phyloP scores from a whole-genome alignment of 495 filamentous ascomycete genomes.

The Penicillium verhagenii region DNA sequence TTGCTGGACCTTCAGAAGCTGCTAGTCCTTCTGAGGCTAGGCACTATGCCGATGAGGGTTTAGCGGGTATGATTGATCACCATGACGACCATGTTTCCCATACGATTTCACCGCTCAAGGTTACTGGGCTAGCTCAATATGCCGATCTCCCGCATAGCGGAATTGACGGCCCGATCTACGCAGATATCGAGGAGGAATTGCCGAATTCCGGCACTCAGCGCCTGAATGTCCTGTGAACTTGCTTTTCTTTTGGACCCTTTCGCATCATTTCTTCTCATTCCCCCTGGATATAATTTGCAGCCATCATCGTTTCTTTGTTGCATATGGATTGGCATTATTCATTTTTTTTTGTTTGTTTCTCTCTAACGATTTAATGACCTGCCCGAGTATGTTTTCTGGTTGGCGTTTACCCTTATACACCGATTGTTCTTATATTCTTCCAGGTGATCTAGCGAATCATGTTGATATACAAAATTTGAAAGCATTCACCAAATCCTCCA shows the following conservation, averaged over 20 bases:
- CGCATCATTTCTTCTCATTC: background rate
- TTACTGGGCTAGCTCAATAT: slow-evolving; percentile 2
- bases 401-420: background rate
- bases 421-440: background rate
- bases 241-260: background rate
- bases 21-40: slow-evolving; percentile 28
- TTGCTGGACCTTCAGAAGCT: slow-evolving; percentile 35
- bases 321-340: slow-evolving; percentile 7
- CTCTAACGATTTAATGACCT: slow-evolving; percentile 20
- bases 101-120: slow-evolving; percentile 17
- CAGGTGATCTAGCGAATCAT: background rate
- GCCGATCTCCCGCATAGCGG: slow-evolving; percentile 23
- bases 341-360: background rate
- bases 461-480: background rate
- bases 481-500: background rate
- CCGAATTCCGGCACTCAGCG: slow-evolving; percentile 10
- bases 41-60: slow-evolving; percentile 17
- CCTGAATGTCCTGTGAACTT: slow-evolving; percentile 16
- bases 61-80: slow-evolving; percentile 8
- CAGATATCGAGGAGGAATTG: slow-evolving; percentile 14
- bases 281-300: slow-evolving; percentile 13
- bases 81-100: slow-evolving; percentile 14
- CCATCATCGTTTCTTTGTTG: background rate
- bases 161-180: slow-evolving; percentile 11
- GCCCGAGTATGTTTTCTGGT: background rate